Evolutionary conservation across 306 rosid species (phyloP).

Genomic region (Dryas octopetala): DNA sequence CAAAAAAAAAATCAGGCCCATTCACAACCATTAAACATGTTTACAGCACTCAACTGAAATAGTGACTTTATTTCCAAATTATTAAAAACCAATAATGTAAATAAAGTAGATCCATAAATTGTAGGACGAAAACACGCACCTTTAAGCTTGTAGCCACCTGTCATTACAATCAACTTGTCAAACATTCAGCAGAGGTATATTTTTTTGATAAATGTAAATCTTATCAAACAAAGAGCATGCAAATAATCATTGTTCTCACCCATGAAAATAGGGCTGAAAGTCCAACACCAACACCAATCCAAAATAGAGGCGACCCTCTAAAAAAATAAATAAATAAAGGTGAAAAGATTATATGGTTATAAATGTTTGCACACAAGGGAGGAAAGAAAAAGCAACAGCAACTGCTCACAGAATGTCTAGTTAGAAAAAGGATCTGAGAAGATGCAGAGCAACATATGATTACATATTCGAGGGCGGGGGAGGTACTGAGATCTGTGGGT

Average conservation of each 20-base stretch:
- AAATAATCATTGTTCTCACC: conserved; percentile 54
- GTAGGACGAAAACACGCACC: conserved; percentile 58
- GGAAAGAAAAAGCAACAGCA: neutral
- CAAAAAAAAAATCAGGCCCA: neutral
- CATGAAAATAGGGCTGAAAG: conserved; percentile 82
- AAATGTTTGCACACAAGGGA: neutral
- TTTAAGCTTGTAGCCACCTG: conserved; percentile 77
- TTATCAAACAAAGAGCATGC: conserved; percentile 8
- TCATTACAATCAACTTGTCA: conserved; percentile 38
- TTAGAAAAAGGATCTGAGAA: conserved; percentile 2
- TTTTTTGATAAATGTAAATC: neutral
- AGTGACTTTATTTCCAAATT: neutral
- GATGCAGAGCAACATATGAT: conserved; percentile 15
- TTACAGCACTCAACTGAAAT: neutral
- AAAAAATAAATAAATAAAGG: conserved; percentile 16
- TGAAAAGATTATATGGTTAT: conserved; percentile 12
- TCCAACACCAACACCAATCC: conserved; percentile 98
- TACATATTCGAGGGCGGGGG: conserved; percentile 79
- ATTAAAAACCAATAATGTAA: conserved; percentile 18
- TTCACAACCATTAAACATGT: conserved; percentile 1
- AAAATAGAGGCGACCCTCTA: conserved; percentile 94
- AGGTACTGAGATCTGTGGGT: conserved; percentile 57
- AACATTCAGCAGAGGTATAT: conserved; percentile 31
- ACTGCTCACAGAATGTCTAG: neutral
- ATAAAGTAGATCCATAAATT: conserved; percentile 26